A percentile compares a stretch with the other conserved stretches of the same genome.
These are phyloP conservation scores for Fusarium compactum DNA, from an alignment of 2,329 filamentous ascomycete genomes.

Conservation along the genomic window DNA sequence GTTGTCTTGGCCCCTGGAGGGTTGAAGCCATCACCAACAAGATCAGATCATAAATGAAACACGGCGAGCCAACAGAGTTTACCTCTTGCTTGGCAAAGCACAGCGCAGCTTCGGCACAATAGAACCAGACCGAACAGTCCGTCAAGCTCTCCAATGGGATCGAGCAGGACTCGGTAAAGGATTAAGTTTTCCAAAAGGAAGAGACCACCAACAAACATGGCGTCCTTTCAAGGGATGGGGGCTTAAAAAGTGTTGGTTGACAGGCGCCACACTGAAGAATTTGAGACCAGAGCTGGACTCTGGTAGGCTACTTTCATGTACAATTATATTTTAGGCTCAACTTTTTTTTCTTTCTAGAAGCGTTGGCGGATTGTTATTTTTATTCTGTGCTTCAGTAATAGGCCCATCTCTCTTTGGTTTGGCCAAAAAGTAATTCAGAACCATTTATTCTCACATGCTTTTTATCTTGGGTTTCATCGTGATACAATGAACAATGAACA, in stretches of 20 bases:
- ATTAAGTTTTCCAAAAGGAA: slow-evolving; percentile 2
- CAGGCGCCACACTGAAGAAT: slow-evolving; percentile 18
- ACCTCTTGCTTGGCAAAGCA: not conserved
- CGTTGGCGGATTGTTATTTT: not conserved
- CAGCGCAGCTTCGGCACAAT: slow-evolving; percentile 5
- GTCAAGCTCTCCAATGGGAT: slow-evolving; percentile 26
- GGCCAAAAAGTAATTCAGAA: slow-evolving; percentile 12
- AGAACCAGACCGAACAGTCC: slow-evolving; percentile 13
- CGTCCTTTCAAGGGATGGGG: not conserved
- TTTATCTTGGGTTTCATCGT: not conserved
- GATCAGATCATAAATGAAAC: slow-evolving; percentile 50
- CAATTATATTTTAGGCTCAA: not conserved
- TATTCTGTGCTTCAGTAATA: not conserved
- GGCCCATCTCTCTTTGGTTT: slow-evolving; percentile 12
- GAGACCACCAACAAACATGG: not conserved
- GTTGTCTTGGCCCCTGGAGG: slow-evolving; percentile 50
- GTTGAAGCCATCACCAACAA: slow-evolving; percentile 56
- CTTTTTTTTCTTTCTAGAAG: not conserved
- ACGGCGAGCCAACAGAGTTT: not conserved
- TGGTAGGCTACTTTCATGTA: slow-evolving; percentile 16
- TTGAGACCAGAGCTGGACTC: slow-evolving; percentile 6
- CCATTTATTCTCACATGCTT: not conserved
- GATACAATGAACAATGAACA: not conserved
- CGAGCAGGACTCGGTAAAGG: slow-evolving; percentile 26
- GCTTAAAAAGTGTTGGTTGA: slow-evolving; percentile 16